Conservation (phyloP, 208 protist species). For the Eutreptiella sp. region DNA sequence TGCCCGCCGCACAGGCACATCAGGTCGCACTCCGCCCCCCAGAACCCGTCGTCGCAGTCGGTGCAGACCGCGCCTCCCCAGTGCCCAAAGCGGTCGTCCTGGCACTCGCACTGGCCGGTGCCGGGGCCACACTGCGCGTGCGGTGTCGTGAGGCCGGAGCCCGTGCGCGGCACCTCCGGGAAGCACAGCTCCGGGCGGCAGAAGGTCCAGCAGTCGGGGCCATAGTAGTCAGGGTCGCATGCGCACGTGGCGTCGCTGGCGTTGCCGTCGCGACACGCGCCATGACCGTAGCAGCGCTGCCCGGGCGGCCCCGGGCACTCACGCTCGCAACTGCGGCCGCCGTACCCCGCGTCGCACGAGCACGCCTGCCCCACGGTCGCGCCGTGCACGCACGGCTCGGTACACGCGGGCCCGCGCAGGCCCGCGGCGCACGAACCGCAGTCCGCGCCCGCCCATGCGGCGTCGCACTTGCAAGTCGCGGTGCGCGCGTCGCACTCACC, state of each 20-base stretch:
- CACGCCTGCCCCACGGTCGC: conserved; percentile 1
- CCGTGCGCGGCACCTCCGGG: no score
- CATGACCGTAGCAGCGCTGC: conserved; percentile 14
- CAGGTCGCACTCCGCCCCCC: not conserved
- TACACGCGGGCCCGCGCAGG: conserved; percentile 13
- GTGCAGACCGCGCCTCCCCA: conserved; percentile 15
- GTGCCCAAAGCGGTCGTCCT: conserved; percentile 22
- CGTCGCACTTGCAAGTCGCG: conserved; percentile 1
- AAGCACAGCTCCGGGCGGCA: no score
- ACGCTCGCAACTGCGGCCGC: conserved; percentile 2
- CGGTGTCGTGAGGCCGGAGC: no score
- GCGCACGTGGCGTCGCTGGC: conserved; percentile 3
- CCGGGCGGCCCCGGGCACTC: conserved; percentile 5
- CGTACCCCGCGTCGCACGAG: conserved; percentile 18
- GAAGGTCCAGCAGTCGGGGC: not conserved
- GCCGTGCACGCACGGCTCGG: conserved; percentile 3
- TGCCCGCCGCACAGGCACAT: not conserved
- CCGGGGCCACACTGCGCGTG: conserved; percentile 29
- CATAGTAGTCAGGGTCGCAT: conserved; percentile 30
- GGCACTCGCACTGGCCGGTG: conserved; percentile 32
- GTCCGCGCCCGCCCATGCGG: not conserved
- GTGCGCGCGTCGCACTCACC: conserved; percentile 11
- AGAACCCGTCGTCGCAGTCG: conserved; percentile 17
- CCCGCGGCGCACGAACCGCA: conserved; percentile 10
- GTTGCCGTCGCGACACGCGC: conserved; percentile 3